A percentile compares a stretch with the other conserved stretches of the same genome.
These are phyloP conservation scores for Phyllosticta citrichinensis DNA, from an alignment of 2,329 filamentous ascomycete species.

Conservation along the genomic window DNA sequence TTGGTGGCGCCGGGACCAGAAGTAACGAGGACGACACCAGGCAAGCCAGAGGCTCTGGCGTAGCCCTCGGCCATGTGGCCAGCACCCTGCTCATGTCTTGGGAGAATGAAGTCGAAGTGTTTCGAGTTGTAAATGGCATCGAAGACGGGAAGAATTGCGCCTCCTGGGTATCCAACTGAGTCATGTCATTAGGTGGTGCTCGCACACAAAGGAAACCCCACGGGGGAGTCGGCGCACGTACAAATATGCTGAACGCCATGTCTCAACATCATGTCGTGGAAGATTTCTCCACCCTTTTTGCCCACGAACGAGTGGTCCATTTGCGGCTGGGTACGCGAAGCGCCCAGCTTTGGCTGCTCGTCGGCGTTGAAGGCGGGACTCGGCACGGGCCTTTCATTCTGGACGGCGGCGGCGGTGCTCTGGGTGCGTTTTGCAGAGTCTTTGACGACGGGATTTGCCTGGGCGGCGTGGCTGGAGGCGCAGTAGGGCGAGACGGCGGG, in stretches of 20 bases:
- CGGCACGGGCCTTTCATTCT: conserved; percentile 30
- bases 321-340: conserved; percentile 33
- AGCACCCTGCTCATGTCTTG: conserved; percentile 92
- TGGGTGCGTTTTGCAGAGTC: conserved; percentile 33
- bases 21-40: conserved; percentile 91
- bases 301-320: conserved; percentile 67
- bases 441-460: conserved; percentile 19
- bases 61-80: conserved; percentile 99
- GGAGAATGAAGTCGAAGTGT: conserved; percentile 92
- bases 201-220: conserved; percentile 1
- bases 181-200: neutral
- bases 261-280: conserved; percentile 98
- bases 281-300: conserved; percentile 90
- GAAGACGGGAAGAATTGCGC: conserved; percentile 94
- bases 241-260: conserved; percentile 89
- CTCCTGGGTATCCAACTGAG: conserved; percentile 66
- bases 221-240: conserved; percentile 41
- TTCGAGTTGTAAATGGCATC: conserved; percentile 98
- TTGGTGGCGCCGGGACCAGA: conserved; percentile 96
- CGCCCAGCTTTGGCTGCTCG: conserved; percentile 37
- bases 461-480: conserved; percentile 23
- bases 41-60: conserved; percentile 83
- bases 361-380: conserved; percentile 43
- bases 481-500: conserved; percentile 36
- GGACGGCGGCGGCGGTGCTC: conserved; percentile 33